phyloP scores from a whole-genome alignment of 176 grass and related monocot genomes.

The Oryza officinalis region DNA sequence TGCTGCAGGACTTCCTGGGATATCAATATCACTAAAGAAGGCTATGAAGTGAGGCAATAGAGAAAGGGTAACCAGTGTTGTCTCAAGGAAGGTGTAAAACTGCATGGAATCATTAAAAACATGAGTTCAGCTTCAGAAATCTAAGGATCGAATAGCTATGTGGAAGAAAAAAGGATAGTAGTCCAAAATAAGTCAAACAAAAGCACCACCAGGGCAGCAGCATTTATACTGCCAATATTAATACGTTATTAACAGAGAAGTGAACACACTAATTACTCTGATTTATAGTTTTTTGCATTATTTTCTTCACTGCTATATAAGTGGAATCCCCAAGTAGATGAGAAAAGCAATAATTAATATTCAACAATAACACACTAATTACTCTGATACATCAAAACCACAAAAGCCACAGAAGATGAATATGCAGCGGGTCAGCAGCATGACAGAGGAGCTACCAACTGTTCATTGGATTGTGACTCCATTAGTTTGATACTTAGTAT shows the following conservation, averaged over 20 bases:
- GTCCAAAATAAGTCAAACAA: background rate
- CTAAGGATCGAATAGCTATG: background rate
- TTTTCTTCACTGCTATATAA: background rate
- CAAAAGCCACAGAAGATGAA: background rate
- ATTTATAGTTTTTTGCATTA: background rate
- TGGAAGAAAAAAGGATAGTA: constrained; percentile 1
- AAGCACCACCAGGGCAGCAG: background rate
- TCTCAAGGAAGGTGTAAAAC: constrained; percentile 98
- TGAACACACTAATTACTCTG: background rate
- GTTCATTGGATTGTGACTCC: background rate
- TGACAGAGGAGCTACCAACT: background rate
- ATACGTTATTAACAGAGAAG: background rate
- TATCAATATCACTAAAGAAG: constrained; percentile 87
- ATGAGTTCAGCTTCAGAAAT: constrained; percentile 7
- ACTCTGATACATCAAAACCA: too few species aligned
- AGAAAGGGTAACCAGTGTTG: constrained; percentile 75
- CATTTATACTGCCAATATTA: background rate
- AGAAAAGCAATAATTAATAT: background rate
- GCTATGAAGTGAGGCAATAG: constrained; percentile 91
- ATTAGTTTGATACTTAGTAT: background rate
- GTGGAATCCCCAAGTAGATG: constrained; percentile 2
- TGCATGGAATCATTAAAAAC: constrained; percentile 43
- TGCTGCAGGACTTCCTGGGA: constrained; percentile 82
- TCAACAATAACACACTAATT: background rate
- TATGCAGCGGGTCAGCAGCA: background rate